phyloP scores from a whole-genome alignment of 768 basidiomycete species.

The Tephrocybe sp. region DNA sequence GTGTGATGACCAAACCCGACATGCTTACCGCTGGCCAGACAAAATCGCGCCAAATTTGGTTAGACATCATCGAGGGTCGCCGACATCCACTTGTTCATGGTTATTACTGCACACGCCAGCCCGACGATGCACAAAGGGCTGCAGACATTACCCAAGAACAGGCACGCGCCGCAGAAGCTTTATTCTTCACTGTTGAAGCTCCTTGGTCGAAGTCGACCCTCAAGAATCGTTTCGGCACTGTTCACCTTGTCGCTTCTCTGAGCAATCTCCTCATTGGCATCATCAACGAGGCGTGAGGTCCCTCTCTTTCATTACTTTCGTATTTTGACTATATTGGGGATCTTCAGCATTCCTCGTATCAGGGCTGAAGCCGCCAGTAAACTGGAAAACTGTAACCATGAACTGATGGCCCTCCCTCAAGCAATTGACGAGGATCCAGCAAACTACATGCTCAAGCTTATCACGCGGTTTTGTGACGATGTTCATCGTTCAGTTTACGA shows the following conservation, averaged over 20 bases:
- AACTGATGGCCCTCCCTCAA: conserved; percentile 27
- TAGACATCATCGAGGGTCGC: conserved; percentile 40
- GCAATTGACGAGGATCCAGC: conserved; percentile 32
- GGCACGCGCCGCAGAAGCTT: too few species aligned
- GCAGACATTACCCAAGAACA: too few species aligned
- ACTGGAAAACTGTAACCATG: conserved; percentile 23
- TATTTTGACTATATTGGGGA: not conserved
- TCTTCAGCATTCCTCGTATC: conserved; percentile 28
- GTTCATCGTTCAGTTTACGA: conserved; percentile 28
- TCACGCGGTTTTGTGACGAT: conserved; percentile 31
- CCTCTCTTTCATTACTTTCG: not conserved
- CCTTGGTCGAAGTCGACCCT: conserved; percentile 17
- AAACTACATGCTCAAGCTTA: conserved; percentile 31
- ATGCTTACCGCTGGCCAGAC: conserved; percentile 36
- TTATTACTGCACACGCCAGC: conserved; percentile 44
- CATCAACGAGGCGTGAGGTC: conserved; percentile 28
- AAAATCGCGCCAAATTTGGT: conserved; percentile 36
- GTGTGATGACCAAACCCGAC: conserved; percentile 58
- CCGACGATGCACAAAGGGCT: conserved; percentile 37
- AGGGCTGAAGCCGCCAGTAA: conserved; percentile 21
- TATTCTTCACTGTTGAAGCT: too few species aligned
- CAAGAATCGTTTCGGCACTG: conserved; percentile 33
- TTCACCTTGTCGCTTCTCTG: conserved; percentile 30
- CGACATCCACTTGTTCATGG: conserved; percentile 37
- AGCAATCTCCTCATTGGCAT: conserved; percentile 33